phyloP scores from a whole-genome alignment of 768 basidiomycete species.

The Leccinum uliginosum region DNA sequence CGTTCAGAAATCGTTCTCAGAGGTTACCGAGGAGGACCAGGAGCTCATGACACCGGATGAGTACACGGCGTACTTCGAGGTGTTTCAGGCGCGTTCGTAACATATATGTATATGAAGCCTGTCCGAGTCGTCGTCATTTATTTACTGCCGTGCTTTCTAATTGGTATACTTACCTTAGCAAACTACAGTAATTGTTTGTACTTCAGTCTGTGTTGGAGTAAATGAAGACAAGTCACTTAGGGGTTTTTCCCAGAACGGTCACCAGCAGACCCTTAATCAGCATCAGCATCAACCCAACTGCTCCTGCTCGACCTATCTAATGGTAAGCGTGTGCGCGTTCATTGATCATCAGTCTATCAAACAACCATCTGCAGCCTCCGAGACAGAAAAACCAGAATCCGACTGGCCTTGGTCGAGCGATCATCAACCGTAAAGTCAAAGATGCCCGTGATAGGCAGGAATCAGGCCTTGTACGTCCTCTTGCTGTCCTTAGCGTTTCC shows the following conservation, averaged over 20 bases:
- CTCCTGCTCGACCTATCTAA: neutral
- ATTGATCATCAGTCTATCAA: neutral
- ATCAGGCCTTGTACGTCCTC: constrained; percentile 56
- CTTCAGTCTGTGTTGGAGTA: neutral
- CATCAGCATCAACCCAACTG: neutral
- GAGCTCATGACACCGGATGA: constrained; percentile 93
- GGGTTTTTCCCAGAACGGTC: constrained; percentile 12
- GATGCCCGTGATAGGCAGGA: constrained; percentile 32
- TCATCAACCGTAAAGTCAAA: constrained; percentile 81
- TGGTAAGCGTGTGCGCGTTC: neutral
- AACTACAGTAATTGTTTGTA: constrained; percentile 3
- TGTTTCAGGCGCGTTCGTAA: constrained; percentile 47
- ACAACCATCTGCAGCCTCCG: constrained; percentile 38
- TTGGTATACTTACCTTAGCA: constrained; percentile 18
- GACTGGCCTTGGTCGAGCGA: constrained; percentile 88
- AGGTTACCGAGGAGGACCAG: constrained; percentile 89
- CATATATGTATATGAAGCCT: neutral
- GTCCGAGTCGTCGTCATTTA: neutral
- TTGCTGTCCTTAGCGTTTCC: neutral
- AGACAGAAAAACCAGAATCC: constrained; percentile 61
- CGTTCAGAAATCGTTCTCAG: constrained; percentile 62
- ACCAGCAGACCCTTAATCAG: constrained; percentile 14
- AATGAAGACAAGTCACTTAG: neutral
- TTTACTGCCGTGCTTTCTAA: constrained; percentile 7
- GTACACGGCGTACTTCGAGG: constrained; percentile 76